Evolutionary conservation across 129 eudicot species (phyloP).

Genomic region (Centella asiatica): DNA sequence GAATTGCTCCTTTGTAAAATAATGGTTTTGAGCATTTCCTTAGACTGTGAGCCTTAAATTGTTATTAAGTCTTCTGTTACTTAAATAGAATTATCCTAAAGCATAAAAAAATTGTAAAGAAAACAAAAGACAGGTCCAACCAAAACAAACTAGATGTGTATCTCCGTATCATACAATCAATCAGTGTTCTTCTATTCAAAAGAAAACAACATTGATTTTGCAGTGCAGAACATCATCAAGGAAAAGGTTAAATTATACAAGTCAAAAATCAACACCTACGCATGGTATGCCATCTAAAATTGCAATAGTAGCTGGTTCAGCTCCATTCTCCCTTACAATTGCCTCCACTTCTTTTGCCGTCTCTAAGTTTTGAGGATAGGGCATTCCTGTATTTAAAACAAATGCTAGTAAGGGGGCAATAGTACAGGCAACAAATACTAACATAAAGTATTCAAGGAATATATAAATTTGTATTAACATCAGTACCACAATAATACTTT

Average conservation of each 20-base stretch:
- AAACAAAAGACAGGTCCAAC: background rate
- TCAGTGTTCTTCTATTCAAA: background rate
- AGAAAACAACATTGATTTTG: background rate
- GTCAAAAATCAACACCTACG: constrained; percentile 40
- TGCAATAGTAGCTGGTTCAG: constrained; percentile 90
- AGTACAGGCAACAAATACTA: background rate
- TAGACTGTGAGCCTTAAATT: background rate
- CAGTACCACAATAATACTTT: no score
- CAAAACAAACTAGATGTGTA: background rate
- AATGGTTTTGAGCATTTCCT: background rate
- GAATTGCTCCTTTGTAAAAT: background rate
- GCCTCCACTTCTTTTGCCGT: constrained; percentile 92
- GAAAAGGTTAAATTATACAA: background rate
- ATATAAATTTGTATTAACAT: no score
- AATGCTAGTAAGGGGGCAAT: constrained; percentile 4
- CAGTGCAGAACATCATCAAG: background rate
- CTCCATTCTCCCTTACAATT: constrained; percentile 76
- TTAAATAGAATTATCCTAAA: background rate
- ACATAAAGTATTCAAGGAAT: background rate
- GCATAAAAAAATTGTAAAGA: background rate
- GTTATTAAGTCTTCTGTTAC: background rate
- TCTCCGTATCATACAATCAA: no score
- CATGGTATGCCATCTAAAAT: constrained; percentile 89
- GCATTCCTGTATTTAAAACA: constrained; percentile 65
- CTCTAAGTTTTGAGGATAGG: constrained; percentile 86